Percentiles rank a stretch among this genome's conserved stretches.
These are phyloP conservation scores for Thermomyces lanuginosus DNA, from an alignment of 2,329 filamentous ascomycete genomes.

Conservation along the genomic window DNA sequence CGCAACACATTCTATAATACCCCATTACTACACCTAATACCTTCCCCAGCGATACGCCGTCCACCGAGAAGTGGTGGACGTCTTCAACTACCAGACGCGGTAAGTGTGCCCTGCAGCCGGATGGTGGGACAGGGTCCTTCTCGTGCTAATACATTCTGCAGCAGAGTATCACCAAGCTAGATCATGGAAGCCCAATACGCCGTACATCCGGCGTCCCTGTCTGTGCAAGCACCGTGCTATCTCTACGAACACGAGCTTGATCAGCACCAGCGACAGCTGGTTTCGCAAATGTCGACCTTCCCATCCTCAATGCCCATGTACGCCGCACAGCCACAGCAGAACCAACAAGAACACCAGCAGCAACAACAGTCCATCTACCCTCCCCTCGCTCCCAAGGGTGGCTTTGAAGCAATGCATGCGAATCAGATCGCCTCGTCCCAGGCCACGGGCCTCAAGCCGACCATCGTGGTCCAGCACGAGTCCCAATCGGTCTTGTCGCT, in stretches of 20 bases:
- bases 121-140: too few relatives aligned
- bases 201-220: slow-evolving; percentile 35
- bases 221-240: slow-evolving; percentile 64
- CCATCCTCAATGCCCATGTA: slow-evolving; percentile 23
- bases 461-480: slow-evolving; percentile 48
- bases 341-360: slow-evolving; percentile 6
- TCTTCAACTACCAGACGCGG: too few relatives aligned
- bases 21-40: too few relatives aligned
- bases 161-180: slow-evolving; percentile 11
- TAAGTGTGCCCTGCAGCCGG: too few relatives aligned
- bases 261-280: slow-evolving; percentile 50
- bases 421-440: slow-evolving; percentile 64
- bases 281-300: slow-evolving; percentile 43
- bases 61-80: too few relatives aligned
- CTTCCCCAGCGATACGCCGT: too few relatives aligned
- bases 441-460: slow-evolving; percentile 57
- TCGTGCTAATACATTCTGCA: slow-evolving; percentile 10
- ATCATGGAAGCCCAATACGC: slow-evolving; percentile 51
- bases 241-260: slow-evolving; percentile 70
- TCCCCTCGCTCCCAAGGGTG: too few relatives aligned
- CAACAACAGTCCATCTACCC: slow-evolving; percentile 22
- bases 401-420: slow-evolving; percentile 26
- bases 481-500: slow-evolving; percentile 42
- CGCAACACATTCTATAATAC: too few relatives aligned
- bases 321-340: slow-evolving; percentile 4